phyloP scores from a whole-genome alignment of 768 basidiomycete species.

The Trametes punicea region DNA sequence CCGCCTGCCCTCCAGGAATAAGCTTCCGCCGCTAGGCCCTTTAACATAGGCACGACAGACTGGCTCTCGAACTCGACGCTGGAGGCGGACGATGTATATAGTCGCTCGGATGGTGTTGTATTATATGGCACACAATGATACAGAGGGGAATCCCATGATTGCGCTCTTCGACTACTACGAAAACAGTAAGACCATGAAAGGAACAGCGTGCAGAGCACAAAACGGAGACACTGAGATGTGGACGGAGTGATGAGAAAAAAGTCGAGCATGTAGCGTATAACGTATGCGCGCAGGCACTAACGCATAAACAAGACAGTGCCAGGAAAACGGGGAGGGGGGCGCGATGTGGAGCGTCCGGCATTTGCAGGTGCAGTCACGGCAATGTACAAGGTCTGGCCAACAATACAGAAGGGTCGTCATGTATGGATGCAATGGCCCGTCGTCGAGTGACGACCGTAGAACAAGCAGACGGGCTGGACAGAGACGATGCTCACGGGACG shows the following conservation, averaged over 20 bases:
- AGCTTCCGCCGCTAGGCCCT: not conserved
- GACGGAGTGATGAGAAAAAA: not conserved
- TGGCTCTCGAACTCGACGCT: not conserved
- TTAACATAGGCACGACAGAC: not conserved
- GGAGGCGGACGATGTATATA: conserved; percentile 7
- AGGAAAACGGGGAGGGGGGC: conserved; percentile 7
- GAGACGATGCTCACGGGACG: not conserved
- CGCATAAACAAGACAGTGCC: conserved; percentile 13
- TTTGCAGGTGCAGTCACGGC: not conserved
- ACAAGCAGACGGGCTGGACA: not conserved
- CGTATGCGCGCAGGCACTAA: conserved; percentile 11
- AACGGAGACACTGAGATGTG: conserved; percentile 9
- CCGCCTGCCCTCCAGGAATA: too few relatives aligned
- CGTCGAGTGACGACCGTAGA: not conserved
- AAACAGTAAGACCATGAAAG: conserved; percentile 10
- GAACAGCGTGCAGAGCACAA: conserved; percentile 12
- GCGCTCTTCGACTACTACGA: conserved; percentile 19
- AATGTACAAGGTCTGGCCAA: conserved; percentile 8
- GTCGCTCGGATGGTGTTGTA: conserved; percentile 17
- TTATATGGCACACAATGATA: conserved; percentile 20
- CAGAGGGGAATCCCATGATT: conserved; percentile 10
- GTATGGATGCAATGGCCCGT: not conserved
- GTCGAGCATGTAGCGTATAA: conserved; percentile 12
- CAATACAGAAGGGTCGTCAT: conserved; percentile 9
- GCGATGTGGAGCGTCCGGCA: conserved; percentile 3